phyloP scores from a whole-genome alignment of 352 stramenopile genomes.

The Phytophthora cryptogea region DNA sequence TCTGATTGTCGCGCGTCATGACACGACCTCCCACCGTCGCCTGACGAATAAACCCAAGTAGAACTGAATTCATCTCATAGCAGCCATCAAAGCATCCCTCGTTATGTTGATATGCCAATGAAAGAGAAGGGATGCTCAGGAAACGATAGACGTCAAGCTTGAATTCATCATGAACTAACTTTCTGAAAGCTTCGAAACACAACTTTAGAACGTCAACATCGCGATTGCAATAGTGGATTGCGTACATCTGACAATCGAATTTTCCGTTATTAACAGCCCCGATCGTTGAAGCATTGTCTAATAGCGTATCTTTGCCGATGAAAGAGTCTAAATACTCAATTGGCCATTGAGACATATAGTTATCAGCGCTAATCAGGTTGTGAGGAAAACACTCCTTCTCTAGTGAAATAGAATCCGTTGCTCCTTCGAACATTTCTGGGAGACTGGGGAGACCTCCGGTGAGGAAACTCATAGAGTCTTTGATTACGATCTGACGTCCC shows the following conservation, averaged over 20 bases:
- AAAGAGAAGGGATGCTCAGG: slow-evolving; percentile 1
- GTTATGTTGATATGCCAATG: slow-evolving; percentile 9
- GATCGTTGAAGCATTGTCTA: slow-evolving; percentile 3
- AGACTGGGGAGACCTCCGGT: not conserved
- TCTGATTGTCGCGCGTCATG: slow-evolving; percentile 11
- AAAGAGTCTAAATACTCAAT: slow-evolving; percentile 9
- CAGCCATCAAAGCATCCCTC: slow-evolving; percentile 12
- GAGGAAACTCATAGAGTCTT: slow-evolving; percentile 10
- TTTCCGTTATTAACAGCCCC: not conserved
- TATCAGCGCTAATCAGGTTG: slow-evolving; percentile 2
- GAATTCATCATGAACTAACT: slow-evolving; percentile 3
- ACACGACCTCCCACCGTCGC: slow-evolving; percentile 8
- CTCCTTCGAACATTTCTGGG: slow-evolving; percentile 8
- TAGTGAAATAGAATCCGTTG: not conserved
- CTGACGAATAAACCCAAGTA: slow-evolving; percentile 6
- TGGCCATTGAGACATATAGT: not conserved
- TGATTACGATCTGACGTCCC: slow-evolving; percentile 5
- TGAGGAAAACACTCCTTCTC: slow-evolving; percentile 18
- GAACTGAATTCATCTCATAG: slow-evolving; percentile 9
- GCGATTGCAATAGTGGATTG: slow-evolving; percentile 14
- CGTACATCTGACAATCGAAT: slow-evolving; percentile 10
- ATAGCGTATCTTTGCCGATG: slow-evolving; percentile 4
- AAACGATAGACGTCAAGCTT: slow-evolving; percentile 3
- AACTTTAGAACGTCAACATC: slow-evolving; percentile 7
- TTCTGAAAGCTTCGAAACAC: slow-evolving; percentile 11